Conservation (phyloP, 2,329 filamentous ascomycete species). For the Talaromyces sp. region DNA sequence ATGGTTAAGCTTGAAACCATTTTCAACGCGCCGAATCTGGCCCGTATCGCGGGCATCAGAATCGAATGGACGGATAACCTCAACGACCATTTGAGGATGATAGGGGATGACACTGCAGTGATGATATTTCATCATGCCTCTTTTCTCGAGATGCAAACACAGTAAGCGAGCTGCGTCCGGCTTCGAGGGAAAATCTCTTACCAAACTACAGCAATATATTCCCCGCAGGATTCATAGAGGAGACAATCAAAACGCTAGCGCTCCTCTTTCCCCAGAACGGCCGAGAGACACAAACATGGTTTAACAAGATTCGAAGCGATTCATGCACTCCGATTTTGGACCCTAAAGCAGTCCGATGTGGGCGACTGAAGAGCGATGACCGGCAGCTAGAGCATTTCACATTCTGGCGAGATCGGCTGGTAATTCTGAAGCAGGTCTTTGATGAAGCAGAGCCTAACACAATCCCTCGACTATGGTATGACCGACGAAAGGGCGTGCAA, state of each 20-base stretch:
- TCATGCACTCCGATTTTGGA: not conserved
- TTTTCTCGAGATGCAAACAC: not conserved
- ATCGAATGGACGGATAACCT: slow-evolving; percentile 4
- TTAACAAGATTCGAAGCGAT: not conserved
- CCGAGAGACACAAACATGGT: not conserved
- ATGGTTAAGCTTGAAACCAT: not conserved
- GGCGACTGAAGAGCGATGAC: not conserved
- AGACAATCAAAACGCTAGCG: not conserved
- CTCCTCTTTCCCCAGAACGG: not conserved
- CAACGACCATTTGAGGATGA: not conserved
- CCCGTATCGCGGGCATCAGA: not conserved
- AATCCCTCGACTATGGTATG: not conserved
- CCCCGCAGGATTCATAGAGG: not conserved
- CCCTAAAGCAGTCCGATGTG: not conserved
- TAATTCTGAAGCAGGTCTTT: not conserved
- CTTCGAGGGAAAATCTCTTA: not conserved
- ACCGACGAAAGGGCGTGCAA: not conserved
- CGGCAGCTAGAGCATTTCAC: not conserved
- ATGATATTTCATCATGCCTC: not conserved
- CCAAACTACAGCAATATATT: not conserved
- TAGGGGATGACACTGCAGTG: not conserved
- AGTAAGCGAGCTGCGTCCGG: not conserved
- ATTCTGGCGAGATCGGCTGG: not conserved
- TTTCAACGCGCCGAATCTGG: not conserved
- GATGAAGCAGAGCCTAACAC: not conserved